These are phyloP conservation scores for Neonectria faginata DNA, from an alignment of 2,329 filamentous ascomycete genomes.

Conservation along the genomic window DNA sequence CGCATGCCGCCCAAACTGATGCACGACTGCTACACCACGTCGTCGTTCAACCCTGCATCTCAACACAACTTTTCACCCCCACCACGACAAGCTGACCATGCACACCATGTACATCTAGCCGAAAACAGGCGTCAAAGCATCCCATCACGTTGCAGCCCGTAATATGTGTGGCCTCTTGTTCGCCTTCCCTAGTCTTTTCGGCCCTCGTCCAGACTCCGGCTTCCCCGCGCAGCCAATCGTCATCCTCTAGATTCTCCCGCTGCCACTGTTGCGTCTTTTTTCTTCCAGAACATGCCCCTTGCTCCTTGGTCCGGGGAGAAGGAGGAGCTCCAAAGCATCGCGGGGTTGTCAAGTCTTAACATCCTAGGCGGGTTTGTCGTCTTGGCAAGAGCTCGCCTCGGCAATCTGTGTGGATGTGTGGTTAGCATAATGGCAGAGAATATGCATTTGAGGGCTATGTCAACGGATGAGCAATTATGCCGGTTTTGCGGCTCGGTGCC, in stretches of 20 bases:
- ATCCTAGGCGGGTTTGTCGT: conserved; percentile 7
- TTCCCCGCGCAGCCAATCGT: conserved; percentile 34
- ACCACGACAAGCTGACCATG: conserved; percentile 34
- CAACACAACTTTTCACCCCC: conserved; percentile 21
- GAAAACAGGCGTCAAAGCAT: conserved; percentile 30
- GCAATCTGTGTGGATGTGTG: conserved; percentile 27
- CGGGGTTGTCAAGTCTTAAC: conserved; percentile 13
- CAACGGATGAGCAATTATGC: conserved; percentile 3
- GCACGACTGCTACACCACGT: conserved; percentile 22
- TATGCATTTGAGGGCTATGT: not conserved
- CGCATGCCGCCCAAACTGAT: conserved; percentile 3
- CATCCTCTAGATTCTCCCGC: conserved; percentile 19
- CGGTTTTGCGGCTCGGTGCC: conserved; percentile 22
- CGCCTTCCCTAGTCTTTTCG: conserved; percentile 26
- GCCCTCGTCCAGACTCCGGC: conserved; percentile 29
- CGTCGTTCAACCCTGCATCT: conserved; percentile 32
- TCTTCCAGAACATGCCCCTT: conserved; percentile 29
- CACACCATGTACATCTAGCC: conserved; percentile 32
- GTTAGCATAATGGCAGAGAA: conserved; percentile 27
- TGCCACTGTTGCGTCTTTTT: conserved; percentile 29
- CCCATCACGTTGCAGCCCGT: conserved; percentile 38
- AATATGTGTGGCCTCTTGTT: conserved; percentile 42
- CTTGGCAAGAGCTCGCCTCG: conserved; percentile 21
- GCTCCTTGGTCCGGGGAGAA: conserved; percentile 2
- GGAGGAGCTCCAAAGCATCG: conserved; percentile 15